These are phyloP conservation scores for Lasiodiplodia sp. DNA, from an alignment of 2,329 filamentous ascomycete genomes.

Conservation along the genomic window DNA sequence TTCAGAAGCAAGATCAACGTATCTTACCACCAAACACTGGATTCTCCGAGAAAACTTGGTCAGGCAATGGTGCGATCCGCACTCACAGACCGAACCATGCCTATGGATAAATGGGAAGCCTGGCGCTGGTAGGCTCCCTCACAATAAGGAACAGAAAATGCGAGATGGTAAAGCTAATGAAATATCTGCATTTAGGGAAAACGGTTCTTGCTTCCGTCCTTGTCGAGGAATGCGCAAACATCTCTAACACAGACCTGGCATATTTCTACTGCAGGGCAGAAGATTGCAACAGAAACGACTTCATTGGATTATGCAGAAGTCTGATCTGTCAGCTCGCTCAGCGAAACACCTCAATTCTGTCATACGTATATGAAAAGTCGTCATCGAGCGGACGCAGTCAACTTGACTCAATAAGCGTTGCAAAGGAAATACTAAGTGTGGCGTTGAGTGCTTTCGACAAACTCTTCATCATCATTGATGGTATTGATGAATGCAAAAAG, in stretches of 20 bases:
- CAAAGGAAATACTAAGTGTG: constrained; percentile 42
- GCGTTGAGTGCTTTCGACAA: constrained; percentile 39
- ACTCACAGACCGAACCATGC: too few relatives aligned
- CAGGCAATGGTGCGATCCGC: too few relatives aligned
- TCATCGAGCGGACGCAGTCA: constrained; percentile 35
- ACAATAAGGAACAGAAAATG: too few relatives aligned
- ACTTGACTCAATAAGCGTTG: constrained; percentile 36
- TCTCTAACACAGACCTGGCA: not conserved
- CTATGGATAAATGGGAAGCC: too few relatives aligned
- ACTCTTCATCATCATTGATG: constrained; percentile 53
- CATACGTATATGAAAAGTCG: constrained; percentile 37
- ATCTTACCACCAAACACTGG: too few relatives aligned
- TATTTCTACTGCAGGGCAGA: constrained; percentile 53
- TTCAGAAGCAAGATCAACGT: too few relatives aligned
- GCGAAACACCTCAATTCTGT: constrained; percentile 33
- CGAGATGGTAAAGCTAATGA: too few relatives aligned
- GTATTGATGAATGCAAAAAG: constrained; percentile 51
- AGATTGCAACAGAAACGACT: constrained; percentile 33
- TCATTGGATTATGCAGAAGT: constrained; percentile 28
- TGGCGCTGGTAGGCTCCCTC: too few relatives aligned
- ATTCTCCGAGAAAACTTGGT: too few relatives aligned
- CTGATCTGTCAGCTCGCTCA: constrained; percentile 43
- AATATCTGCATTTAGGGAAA: constrained; percentile 42
- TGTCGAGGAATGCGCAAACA: constrained; percentile 45
- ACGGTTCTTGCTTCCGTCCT: constrained; percentile 51